A percentile compares a stretch with the other conserved stretches of the same genome.
Conservation (phyloP, 768 basidiomycete species). For the Xerocomus brunneocitrinus region DNA sequence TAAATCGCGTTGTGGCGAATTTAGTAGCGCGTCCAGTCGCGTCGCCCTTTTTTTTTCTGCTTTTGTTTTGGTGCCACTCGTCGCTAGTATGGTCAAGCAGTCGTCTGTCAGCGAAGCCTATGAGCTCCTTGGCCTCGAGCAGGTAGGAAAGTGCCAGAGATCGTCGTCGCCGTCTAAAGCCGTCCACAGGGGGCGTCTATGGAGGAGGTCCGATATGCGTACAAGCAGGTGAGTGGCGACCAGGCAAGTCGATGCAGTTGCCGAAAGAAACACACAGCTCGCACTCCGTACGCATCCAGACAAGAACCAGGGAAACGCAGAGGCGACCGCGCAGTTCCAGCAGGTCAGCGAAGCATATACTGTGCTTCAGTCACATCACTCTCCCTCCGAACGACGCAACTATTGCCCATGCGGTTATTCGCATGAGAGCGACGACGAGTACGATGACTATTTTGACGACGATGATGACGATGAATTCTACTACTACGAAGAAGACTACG, state of each 20-base stretch:
- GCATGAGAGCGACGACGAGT: conserved; percentile 39
- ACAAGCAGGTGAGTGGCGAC: conserved; percentile 53
- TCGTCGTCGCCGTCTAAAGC: conserved; percentile 3
- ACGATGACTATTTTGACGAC: conserved; percentile 30
- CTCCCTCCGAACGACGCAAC: conserved; percentile 23
- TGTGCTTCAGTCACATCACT: conserved; percentile 51
- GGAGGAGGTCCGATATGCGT: conserved; percentile 61
- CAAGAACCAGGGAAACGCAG: conserved; percentile 63
- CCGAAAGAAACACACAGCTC: conserved; percentile 34
- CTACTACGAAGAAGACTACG: conserved; percentile 29
- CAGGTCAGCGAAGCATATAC: conserved; percentile 65
- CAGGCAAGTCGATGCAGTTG: neutral
- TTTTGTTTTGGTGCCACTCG: conserved; percentile 6
- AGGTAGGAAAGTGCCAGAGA: conserved; percentile 33
- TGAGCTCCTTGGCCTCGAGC: conserved; percentile 45
- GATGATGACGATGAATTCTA: conserved; percentile 28
- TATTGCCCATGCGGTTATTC: conserved; percentile 9
- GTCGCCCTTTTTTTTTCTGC: conserved; percentile 15
- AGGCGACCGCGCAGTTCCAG: conserved; percentile 69
- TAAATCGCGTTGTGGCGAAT: conserved; percentile 10
- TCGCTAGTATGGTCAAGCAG: conserved; percentile 33
- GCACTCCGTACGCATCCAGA: conserved; percentile 72
- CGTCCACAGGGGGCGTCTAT: conserved; percentile 49
- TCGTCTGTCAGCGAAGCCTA: conserved; percentile 37
- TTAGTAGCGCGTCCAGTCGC: conserved; percentile 26